Evolutionary conservation across 1,284 basidiomycete genomes (phyloP), one percentile per base, ranked within the genome.

Genomic region (Leccinum laetum): DNA sequence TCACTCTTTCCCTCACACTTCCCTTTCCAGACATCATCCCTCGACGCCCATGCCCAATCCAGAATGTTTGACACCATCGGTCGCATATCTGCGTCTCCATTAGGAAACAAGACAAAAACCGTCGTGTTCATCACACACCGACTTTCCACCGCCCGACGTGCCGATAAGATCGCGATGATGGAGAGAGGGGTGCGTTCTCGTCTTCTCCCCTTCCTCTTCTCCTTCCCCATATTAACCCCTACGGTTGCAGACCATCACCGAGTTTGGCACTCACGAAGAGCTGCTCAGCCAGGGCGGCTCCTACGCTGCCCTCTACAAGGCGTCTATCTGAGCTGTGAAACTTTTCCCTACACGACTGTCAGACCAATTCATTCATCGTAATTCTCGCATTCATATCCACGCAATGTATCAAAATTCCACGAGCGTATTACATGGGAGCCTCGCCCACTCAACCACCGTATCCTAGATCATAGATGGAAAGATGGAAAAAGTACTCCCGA

Each of bases 111-210:
- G 69, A 83, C 78, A 18, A 91, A 91, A 76, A 92, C 91, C 2
- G 88, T 92, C 64, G 86, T 95, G 44, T 94, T 91, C 77, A 92
- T 95, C 73, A 93, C 92, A 4, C 93, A 95, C 79, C 85, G 91
- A 67, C 84, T 95, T 67, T 88, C 89, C 26, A 91, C 90, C 55
- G 92, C 91, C 18, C 86, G 90, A 13, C 85, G 88, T 58, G 91
- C 91, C 66, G 90, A 92, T 79, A 92, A 90, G 78, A 88, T 94
- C 69, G 93, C 91, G 53, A 92, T 94, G 84, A 91, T 95, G 85
- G 90, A 93, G 69, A 83, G 86, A 70, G 93, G 93, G 74, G 91
- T 92, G 78, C 61, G 73, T 77, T 39, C 62, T 63, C 59, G 57
- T 29, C 49, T 52, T 52, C 49, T 52, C 21, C 74, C 85, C 77